Evolutionary conservation across 2,329 filamentous ascomycete genomes (phyloP), one percentile per base, ranked within the genome.

Genomic region (Alternaria hordeiaustralica): DNA sequence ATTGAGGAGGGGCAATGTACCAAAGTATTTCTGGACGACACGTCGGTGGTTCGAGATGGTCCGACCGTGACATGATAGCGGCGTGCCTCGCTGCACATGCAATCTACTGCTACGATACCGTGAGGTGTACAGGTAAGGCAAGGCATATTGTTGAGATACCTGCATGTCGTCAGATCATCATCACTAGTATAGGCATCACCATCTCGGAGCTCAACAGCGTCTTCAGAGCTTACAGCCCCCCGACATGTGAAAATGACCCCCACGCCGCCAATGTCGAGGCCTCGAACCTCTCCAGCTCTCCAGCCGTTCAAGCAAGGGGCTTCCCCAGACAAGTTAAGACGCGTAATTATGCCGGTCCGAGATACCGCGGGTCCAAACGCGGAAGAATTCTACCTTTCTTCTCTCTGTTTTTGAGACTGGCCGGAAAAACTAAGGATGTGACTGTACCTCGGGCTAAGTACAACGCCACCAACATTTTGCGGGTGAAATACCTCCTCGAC

Each of bases 391-490:
- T 53, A 13, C 13, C 23, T 21, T 33, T 33, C 20, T 53, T 53
- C 23, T 47, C 36, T 59, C 26, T 49, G 33, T 44, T 51, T 28
- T 51, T 47, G 45, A 33, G 41, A 36, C 43, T 9, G 21, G 20
- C 43, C 58, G 50, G 58, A 55, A 30, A 45, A 60, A 60, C 23
- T 49, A 47, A 33, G 20, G 41, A 49, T 23, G 8, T 20, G 36
- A 41, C 23, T 44, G 49, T 65, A 65, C 61, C 61, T 66, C 61
- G 61, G 61, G 60, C 41, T 18, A 66, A 54, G 61, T 66, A 64
- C 50, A 54, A 54, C 33, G 54, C 55, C 54, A 55, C 47, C 23
- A 23, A 23, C 20, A 15, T 43, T 33, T 28, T 44, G 58, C 57
- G 61, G 64, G 30, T 51, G 30, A 61, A 41, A 61, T 58, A 61